Conservation (phyloP, 148 eudicot species). For the Vaccinium macrocarpon region DNA sequence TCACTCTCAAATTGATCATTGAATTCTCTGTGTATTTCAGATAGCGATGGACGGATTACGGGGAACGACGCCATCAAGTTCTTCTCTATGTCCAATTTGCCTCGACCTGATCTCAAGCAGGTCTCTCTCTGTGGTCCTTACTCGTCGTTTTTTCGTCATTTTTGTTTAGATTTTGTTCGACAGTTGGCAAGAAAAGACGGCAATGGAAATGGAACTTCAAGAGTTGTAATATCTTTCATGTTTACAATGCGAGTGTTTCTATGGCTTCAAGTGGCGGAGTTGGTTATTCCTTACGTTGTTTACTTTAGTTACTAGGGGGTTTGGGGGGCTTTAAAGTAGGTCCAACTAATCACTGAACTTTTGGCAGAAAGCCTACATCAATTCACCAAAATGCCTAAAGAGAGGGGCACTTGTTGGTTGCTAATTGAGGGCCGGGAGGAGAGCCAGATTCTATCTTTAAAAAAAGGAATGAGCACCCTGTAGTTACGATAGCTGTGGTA, state of each 20-base stretch:
- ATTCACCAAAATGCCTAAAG: too few relatives aligned
- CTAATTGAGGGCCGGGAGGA: too few relatives aligned
- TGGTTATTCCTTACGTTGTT: background rate
- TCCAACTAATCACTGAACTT: too few relatives aligned
- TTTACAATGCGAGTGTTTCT: background rate
- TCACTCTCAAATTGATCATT: background rate
- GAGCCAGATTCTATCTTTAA: too few relatives aligned
- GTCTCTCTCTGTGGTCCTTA: constrained; percentile 17
- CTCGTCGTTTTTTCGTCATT: background rate
- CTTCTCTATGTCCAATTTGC: constrained; percentile 59
- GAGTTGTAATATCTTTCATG: background rate
- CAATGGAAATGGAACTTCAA: too few relatives aligned
- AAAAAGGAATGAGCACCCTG: too few relatives aligned
- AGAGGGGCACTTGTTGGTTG: too few relatives aligned
- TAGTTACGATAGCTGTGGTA: background rate
- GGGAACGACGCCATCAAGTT: constrained; percentile 67
- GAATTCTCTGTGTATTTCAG: constrained; percentile 24
- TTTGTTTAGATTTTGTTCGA: background rate
- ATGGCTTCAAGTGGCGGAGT: background rate
- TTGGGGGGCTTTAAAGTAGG: too few relatives aligned
- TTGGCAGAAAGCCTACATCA: too few relatives aligned
- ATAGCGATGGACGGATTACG: constrained; percentile 76
- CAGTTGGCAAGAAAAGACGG: background rate
- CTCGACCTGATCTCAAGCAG: constrained; percentile 70
- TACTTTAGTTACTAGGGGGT: too few relatives aligned